phyloP scores from a whole-genome alignment of 164 flowering plant genomes.

The Platanus orientalis region DNA sequence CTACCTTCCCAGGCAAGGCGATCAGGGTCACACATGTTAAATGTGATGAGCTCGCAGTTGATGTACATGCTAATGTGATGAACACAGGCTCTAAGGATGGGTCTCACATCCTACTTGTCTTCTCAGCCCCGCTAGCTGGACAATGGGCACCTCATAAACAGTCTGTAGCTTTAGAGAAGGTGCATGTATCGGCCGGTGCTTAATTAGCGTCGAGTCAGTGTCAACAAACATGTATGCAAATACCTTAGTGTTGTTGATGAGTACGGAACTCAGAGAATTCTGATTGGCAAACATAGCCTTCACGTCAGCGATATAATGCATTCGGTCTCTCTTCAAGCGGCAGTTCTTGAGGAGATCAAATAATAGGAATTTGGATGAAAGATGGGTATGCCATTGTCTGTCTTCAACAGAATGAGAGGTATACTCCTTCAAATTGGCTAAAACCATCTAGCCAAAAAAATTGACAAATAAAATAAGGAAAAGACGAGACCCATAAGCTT shows the following conservation, averaged over 20 bases:
- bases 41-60: conserved; percentile 27
- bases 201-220: conserved; percentile 23
- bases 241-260: conserved; percentile 46
- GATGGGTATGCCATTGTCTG: too few species aligned
- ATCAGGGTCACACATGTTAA: too few species aligned
- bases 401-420: too few species aligned
- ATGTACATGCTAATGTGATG: conserved; percentile 30
- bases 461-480: too few species aligned
- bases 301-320: conserved; percentile 52
- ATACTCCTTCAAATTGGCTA: too few species aligned
- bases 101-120: conserved; percentile 40
- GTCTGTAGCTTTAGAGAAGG: conserved; percentile 47
- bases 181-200: conserved; percentile 36
- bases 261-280: conserved; percentile 54
- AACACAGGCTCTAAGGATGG: conserved; percentile 44
- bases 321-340: conserved; percentile 31
- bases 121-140: too few species aligned
- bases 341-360: neutral
- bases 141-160: too few species aligned
- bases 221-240: conserved; percentile 43
- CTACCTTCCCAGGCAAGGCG: conserved; percentile 4
- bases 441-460: too few species aligned
- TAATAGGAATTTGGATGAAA: too few species aligned
- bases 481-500: too few species aligned
- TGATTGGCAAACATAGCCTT: conserved; percentile 50